Base-by-base conservation (phyloP, 805 yeast species). In the Yamadazyma phyllophila region DNA sequence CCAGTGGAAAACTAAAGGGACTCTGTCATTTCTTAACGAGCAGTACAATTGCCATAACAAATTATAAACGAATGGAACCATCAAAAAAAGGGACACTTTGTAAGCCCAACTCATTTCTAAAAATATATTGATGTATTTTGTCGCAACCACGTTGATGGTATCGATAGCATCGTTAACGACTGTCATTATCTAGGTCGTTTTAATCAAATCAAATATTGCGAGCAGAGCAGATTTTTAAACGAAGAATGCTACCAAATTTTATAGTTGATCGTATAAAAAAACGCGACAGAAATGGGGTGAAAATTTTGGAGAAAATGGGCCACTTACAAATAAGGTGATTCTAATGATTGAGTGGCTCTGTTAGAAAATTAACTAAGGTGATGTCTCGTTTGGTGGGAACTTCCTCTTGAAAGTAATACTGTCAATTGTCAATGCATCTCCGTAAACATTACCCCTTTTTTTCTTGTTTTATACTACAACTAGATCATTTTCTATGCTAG, bases 1-100 rank as follows among this genome's bases (percentile, higher is more conserved):
- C 85, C 90, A 84, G 71, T 94, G 83, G 60, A 87, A 88, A 2
- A 89, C 98, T 53, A 92, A 62, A 2, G 99, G 99, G 9, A 82
- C 96, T 45, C 96, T 75, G 66, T 89, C 96, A 46, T 71, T 81
- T 66, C 92, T 76, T 41, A 85, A 63, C n/a, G 88, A 81, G 63
- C 83, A 83, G 11, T 78, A 57, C 2, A 83, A 66, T 65, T 86
- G 94, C 83, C 83, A 85, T 17, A 75, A 56, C 29, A 84, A 59
- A 54, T 81, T 79, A 67, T 83, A 84, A 26, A 83, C 53, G 59
- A 86, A 82, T 11, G 94, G 94, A n/a, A 66, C 48, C 2, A 71
- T 50, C 13, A 75, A 35, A 15, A 78, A 14, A 5, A 77, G 40
- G 5, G 65, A 55, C 15, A 65, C 45, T 54, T 65, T 65, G 43